phyloP scores from a whole-genome alignment of 2,329 filamentous ascomycete species.

The Fusarium sp. region DNA sequence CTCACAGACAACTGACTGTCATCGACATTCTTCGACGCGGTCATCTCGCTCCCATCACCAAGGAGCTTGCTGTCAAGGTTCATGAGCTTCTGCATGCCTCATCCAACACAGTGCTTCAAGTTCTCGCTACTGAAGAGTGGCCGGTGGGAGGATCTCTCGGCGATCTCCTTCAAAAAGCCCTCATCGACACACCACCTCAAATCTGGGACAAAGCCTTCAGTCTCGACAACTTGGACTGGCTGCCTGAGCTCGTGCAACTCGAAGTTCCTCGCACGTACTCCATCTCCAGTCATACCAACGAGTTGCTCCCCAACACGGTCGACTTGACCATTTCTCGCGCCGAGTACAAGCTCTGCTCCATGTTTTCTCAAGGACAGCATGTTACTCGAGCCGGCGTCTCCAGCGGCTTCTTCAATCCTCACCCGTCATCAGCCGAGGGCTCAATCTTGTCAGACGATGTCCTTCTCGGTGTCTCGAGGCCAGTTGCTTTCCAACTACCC shows the following conservation, averaged over 20 bases:
- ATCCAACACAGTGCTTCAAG: slow-evolving; percentile 61
- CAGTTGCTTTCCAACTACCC: slow-evolving; percentile 64
- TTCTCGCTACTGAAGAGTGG: slow-evolving; percentile 64
- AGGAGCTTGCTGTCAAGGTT: slow-evolving; percentile 62
- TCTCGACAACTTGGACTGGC: slow-evolving; percentile 59
- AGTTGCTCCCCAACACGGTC: slow-evolving; percentile 63
- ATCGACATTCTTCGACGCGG: slow-evolving; percentile 64
- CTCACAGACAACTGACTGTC: slow-evolving; percentile 54
- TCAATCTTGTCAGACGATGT: slow-evolving; percentile 57
- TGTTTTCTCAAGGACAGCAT: slow-evolving; percentile 51
- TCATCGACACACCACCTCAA: slow-evolving; percentile 59
- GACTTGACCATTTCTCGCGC: slow-evolving; percentile 65
- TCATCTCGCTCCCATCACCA: slow-evolving; percentile 64
- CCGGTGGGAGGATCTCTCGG: slow-evolving; percentile 63
- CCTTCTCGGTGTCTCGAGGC: slow-evolving; percentile 64
- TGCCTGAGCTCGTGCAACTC: slow-evolving; percentile 59
- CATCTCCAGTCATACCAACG: slow-evolving; percentile 63
- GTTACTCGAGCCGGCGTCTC: slow-evolving; percentile 60
- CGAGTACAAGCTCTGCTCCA: slow-evolving; percentile 61
- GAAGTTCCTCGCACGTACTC: slow-evolving; percentile 66
- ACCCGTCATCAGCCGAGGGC: slow-evolving; percentile 49
- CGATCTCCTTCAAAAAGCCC: slow-evolving; percentile 62
- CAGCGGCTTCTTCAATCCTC: slow-evolving; percentile 66
- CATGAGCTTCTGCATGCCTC: slow-evolving; percentile 62
- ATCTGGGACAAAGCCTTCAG: slow-evolving; percentile 65